Percentiles rank a stretch among this genome's conserved stretches.
Evolutionary conservation across 805 yeast genomes (phyloP).

Genomic region (Wickerhamomyces chaumierensis): DNA sequence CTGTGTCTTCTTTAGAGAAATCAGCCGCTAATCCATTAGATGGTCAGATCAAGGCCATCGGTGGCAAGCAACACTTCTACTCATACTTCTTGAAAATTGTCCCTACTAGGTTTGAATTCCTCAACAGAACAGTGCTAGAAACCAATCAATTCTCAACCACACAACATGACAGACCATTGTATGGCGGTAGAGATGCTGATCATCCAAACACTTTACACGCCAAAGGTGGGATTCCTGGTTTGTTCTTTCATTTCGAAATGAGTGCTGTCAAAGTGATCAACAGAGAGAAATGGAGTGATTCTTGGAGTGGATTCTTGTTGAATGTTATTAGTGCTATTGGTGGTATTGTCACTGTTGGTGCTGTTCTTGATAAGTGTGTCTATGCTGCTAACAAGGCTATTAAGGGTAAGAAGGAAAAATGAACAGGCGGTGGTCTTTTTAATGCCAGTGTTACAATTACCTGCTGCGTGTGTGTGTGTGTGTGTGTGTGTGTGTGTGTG

Average conservation of each 20-base stretch:
- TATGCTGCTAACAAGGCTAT: constrained; percentile 81
- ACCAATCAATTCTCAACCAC: constrained; percentile 90
- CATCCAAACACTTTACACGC: constrained; percentile 79
- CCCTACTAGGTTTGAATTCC: constrained; percentile 71
- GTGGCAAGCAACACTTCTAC: constrained; percentile 49
- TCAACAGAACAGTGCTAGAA: constrained; percentile 43
- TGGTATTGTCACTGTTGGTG: constrained; percentile 87
- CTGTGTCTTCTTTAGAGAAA: constrained; percentile 23
- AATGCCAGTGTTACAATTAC: no score
- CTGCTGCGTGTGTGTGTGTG: no score
- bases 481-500: no score
- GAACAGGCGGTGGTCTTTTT: no score
- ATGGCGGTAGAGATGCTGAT: constrained; percentile 84
- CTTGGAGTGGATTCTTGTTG: constrained; percentile 74
- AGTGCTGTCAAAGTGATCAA: constrained; percentile 88
- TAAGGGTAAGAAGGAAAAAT: constrained; percentile 48
- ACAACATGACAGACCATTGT: constrained; percentile 72
- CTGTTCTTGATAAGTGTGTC: constrained; percentile 76
- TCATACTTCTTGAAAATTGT: constrained; percentile 84
- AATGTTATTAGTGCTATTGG: constrained; percentile 86
- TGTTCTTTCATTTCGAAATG: constrained; percentile 80
- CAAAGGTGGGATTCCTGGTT: constrained; percentile 85
- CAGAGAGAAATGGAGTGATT: constrained; percentile 51
- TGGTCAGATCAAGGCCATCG: constrained; percentile 28
- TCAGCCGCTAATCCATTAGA: constrained; percentile 60